Evolutionary conservation across 2,329 filamentous ascomycete genomes (phyloP), one percentile per base, ranked within the genome.

Genomic region (Xylariaceae sp.): DNA sequence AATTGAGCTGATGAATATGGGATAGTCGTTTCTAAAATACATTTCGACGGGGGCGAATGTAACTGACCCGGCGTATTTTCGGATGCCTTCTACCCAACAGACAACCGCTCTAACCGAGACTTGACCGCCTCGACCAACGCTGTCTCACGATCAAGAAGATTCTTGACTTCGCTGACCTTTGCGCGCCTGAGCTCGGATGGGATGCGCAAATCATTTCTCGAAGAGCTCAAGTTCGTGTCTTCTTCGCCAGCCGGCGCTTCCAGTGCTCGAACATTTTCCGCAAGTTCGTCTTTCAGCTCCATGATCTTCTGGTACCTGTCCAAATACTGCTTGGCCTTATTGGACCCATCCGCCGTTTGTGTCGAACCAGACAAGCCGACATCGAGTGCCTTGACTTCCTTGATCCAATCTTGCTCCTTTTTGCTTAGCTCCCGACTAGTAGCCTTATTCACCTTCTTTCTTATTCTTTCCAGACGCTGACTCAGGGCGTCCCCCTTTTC

Each of bases 101-200:
- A 73, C 51, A 89, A 71, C 58, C 76, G 79, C 67, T 85, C 81
- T 59, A 89, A 70, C 54, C 85, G 76, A 54, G 76, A 76, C 61
- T 79, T 83, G 27, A 87, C 79, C 27, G 82, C 85, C 62, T 88
- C 85, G 5, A 89, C 81, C 63, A 89, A 69, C 4, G 84, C 84
- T 46, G 80, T 80, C 71, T 89, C 85, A 31, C 86, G 74, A 54
- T 86, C 83, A 60, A 89, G 71, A 56, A 88, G 69, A 31, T 72
- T 72, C 70, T 82, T 82, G 27, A 89, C 82, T 66, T 87, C 80
- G 54, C 76, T 75, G 60, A 88, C 70, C 71, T 87, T 87, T 49
- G 76, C 79, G 70, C 77, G 80, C 55, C 84, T 76, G 55, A 87
- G 77, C 52, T 84, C 81, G 26, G 76, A 72, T 9, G 84, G 80